Base-by-base conservation (phyloP, 306 rosid genomes). In the Prunus mira region DNA sequence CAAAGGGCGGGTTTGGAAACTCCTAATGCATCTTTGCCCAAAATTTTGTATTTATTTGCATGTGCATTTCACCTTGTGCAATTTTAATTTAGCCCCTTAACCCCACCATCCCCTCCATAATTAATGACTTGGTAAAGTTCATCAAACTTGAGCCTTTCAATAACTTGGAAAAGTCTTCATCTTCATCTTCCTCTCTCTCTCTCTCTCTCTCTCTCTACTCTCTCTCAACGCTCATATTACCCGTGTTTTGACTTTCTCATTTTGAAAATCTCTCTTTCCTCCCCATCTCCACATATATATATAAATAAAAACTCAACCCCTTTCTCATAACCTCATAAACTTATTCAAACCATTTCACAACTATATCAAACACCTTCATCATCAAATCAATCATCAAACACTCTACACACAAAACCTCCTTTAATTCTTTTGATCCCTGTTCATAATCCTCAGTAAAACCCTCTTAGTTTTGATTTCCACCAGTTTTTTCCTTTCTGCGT, bases 231-330 rank as follows among this genome's bases (percentile, higher is more conserved):
- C 78, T 51, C 45, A 1, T 58, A 43, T 87, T 71, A 78, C 49
- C 77, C 90, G 87, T 86, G 87, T 86, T 61, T 82, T 72, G 86
- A 87, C 90, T 86, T 86, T 80, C 63, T 60, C 28, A 30, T 68
- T 43, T 74, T 75, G 41, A 75, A 80, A 78, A 69, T 64, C 84
- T 64, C 86, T 41, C 75, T 67, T 66, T 69, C 74, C 57, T 45
- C 30, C 27, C 19, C 41, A 52, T 7, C 58, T 18, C 34, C 17
- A 45, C 22, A 14, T 57, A 0, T 55, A 0, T 55, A 2, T 80
- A 69, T 78, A 88, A 47, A 88, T 82, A 82, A 43, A 12, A 62
- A 3, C 19, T 27, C 4, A 71, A 45, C 79, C 66, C 75, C 25
- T 24, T 12, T 47, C 27, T 79, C 25, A 25, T 65, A 6, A 1